Percentiles rank a stretch among this genome's conserved stretches.
Evolutionary conservation across 2,329 filamentous ascomycete genomes (phyloP).

Genomic region (Pseudogymnoascus sp.): DNA sequence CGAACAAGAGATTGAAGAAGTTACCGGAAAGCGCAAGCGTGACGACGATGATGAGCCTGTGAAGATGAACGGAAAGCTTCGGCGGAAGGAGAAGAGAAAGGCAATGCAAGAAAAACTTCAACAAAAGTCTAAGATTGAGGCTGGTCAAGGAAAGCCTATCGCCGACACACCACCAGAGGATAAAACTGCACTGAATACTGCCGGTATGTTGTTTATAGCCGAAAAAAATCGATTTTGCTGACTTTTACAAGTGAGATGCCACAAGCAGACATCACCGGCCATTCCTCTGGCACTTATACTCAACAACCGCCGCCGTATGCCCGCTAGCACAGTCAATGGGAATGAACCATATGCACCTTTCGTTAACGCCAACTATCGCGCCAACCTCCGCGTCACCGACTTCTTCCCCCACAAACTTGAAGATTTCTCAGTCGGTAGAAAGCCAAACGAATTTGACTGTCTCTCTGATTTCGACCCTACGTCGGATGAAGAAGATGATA

Average conservation of each 20-base stretch:
- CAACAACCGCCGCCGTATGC: conserved; percentile 4
- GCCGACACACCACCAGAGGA: background rate
- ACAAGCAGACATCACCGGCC: conserved; percentile 26
- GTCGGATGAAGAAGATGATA: conserved; percentile 23
- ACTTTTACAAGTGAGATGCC: background rate
- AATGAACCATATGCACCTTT: conserved; percentile 51
- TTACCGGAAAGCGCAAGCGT: conserved; percentile 23
- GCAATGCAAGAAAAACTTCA: conserved; percentile 16
- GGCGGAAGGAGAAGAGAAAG: conserved; percentile 24
- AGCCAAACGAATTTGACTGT: conserved; percentile 38
- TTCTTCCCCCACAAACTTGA: conserved; percentile 62
- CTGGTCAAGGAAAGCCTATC: background rate
- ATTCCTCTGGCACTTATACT: conserved; percentile 15
- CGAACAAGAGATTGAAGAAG: conserved; percentile 27
- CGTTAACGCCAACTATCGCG: conserved; percentile 60
- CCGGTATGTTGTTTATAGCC: conserved; percentile 26
- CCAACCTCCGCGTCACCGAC: conserved; percentile 69
- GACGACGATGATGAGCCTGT: conserved; percentile 9
- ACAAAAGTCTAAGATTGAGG: background rate
- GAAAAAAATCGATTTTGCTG: background rate
- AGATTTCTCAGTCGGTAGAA: conserved; percentile 55
- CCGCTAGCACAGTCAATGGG: conserved; percentile 23
- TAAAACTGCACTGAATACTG: conserved; percentile 23
- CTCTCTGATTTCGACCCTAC: conserved; percentile 38
- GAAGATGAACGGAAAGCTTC: conserved; percentile 21